Conservation (phyloP, 202 grass and related monocot genomes). For the Saccharum hybrid region DNA sequence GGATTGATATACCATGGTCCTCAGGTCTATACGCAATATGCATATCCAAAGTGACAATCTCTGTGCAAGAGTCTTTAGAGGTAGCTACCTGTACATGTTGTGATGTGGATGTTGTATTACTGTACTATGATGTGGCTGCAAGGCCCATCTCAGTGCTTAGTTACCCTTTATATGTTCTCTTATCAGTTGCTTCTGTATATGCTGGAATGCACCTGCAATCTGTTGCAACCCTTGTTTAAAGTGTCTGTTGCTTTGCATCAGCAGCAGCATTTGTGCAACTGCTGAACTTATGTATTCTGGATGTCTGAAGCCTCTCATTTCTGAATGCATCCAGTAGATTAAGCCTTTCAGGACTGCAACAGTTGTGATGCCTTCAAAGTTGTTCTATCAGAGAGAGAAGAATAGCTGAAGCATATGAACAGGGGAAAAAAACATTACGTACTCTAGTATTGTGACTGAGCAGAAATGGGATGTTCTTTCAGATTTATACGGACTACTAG, state of each 20-base stretch:
- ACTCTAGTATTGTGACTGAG: background rate
- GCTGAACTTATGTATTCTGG: background rate
- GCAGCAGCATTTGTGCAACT: slow-evolving; percentile 1
- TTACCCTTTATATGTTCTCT: slow-evolving; percentile 22
- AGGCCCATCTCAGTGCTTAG: slow-evolving; percentile 58
- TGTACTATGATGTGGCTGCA: slow-evolving; percentile 52
- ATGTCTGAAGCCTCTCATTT: background rate
- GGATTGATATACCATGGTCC: slow-evolving; percentile 46
- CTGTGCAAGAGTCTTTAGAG: slow-evolving; percentile 36
- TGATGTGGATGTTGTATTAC: slow-evolving; percentile 36
- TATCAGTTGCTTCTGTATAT: background rate
- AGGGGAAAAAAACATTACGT: background rate
- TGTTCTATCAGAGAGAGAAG: background rate
- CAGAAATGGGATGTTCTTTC: slow-evolving; percentile 26
- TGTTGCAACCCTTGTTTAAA: background rate
- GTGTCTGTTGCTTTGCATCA: background rate
- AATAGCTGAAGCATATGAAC: background rate
- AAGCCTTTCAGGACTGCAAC: background rate
- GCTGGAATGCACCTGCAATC: slow-evolving; percentile 5
- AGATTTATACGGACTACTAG: slow-evolving; percentile 38
- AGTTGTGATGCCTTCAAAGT: background rate
- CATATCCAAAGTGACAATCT: slow-evolving; percentile 43
- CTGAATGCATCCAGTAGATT: background rate
- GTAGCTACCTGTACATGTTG: slow-evolving; percentile 59
- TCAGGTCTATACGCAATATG: slow-evolving; percentile 27